phyloP scores from a whole-genome alignment of 768 basidiomycete genomes.

The Daedaleopsis sinensis region DNA sequence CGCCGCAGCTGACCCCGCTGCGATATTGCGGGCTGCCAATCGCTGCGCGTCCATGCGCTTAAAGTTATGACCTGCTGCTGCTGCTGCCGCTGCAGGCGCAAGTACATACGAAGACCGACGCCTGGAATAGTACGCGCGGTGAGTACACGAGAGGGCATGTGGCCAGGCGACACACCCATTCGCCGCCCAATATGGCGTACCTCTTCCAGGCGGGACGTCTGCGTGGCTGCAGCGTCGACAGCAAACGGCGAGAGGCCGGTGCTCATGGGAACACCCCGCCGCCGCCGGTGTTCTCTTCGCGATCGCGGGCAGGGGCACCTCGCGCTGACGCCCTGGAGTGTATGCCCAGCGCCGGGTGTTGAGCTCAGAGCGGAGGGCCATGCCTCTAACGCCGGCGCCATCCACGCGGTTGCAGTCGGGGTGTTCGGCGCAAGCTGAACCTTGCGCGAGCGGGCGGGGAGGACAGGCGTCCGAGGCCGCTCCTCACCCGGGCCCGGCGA shows the following conservation, averaged over 20 bases:
- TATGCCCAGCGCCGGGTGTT: not conserved
- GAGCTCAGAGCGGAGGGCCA: not conserved
- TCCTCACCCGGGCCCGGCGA: slow-evolving; percentile 7
- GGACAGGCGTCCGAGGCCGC: not conserved
- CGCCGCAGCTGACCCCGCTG: slow-evolving; percentile 11
- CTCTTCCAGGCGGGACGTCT: not conserved
- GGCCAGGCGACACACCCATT: no score
- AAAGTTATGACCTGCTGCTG: no score
- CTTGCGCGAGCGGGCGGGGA: not conserved
- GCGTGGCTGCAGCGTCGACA: not conserved
- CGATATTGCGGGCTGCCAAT: slow-evolving; percentile 5
- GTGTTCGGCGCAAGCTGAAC: not conserved
- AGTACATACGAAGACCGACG: no score
- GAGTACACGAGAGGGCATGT: no score
- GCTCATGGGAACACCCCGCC: not conserved
- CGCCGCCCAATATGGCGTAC: no score
- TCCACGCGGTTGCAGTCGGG: not conserved
- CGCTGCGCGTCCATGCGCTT: not conserved
- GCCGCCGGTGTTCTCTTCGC: not conserved
- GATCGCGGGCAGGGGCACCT: not conserved
- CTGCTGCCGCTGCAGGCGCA: no score
- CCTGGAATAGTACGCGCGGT: no score
- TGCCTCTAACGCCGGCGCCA: not conserved
- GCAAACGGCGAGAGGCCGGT: not conserved
- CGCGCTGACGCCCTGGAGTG: not conserved